Conservation (phyloP, 1,139 yeast species). For the Kodamaea plutei region DNA sequence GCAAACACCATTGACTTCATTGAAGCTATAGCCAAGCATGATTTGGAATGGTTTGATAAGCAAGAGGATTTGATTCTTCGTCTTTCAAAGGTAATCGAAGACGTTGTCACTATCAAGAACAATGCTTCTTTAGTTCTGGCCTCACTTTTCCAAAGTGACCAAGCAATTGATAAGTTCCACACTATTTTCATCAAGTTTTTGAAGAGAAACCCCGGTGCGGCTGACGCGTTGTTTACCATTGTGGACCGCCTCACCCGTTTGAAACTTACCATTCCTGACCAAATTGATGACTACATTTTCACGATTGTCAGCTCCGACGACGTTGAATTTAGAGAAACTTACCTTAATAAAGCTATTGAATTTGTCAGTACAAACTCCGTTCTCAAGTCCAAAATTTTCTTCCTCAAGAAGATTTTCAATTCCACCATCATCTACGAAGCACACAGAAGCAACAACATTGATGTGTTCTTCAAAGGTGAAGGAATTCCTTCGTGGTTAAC, state of each 20-base stretch:
- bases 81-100: slow-evolving; percentile 43
- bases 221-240: slow-evolving; percentile 41
- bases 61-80: slow-evolving; percentile 50
- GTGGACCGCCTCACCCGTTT: slow-evolving; percentile 47
- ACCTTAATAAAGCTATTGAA: slow-evolving; percentile 50
- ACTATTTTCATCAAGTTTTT: slow-evolving; percentile 48
- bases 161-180: slow-evolving; percentile 64
- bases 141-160: slow-evolving; percentile 69
- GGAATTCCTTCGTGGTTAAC: slow-evolving; percentile 57
- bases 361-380: slow-evolving; percentile 38
- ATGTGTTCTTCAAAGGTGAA: slow-evolving; percentile 39
- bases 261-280: slow-evolving; percentile 44
- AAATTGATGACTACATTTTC: slow-evolving; percentile 57
- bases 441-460: slow-evolving; percentile 45
- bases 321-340: slow-evolving; percentile 42
- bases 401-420: slow-evolving; percentile 62
- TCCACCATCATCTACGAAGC: slow-evolving; percentile 66
- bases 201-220: slow-evolving; percentile 25
- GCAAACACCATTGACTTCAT: slow-evolving; percentile 71
- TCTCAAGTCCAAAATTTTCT: slow-evolving; percentile 56
- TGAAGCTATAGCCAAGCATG: slow-evolving; percentile 48
- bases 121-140: slow-evolving; percentile 52
- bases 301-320: slow-evolving; percentile 53
- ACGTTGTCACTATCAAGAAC: slow-evolving; percentile 39
- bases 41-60: slow-evolving; percentile 56